These are phyloP conservation scores for Phialophora chinensis DNA, from an alignment of 2,329 filamentous ascomycete genomes.

Conservation along the genomic window DNA sequence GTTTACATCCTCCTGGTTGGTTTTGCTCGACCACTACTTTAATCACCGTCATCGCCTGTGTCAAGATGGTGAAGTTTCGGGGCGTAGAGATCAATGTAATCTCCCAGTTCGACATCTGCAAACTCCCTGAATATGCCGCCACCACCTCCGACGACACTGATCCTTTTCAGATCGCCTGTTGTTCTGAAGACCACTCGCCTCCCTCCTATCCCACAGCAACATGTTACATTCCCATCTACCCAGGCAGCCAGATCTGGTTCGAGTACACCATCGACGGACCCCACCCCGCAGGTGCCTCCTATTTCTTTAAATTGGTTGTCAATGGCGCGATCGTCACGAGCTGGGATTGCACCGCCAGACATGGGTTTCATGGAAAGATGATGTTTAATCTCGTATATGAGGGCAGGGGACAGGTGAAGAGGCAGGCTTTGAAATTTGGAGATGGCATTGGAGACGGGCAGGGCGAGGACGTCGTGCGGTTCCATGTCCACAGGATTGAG, in stretches of 20 bases:
- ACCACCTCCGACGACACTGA: slow-evolving; percentile 7
- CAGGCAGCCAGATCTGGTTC: slow-evolving; percentile 40
- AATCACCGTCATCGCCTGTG: not conserved
- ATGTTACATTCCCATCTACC: slow-evolving; percentile 37
- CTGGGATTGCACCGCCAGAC: slow-evolving; percentile 38
- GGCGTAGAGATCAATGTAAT: slow-evolving; percentile 38
- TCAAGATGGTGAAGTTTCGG: slow-evolving; percentile 37
- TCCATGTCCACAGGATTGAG: slow-evolving; percentile 37
- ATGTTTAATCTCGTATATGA: slow-evolving; percentile 35
- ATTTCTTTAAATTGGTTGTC: slow-evolving; percentile 39
- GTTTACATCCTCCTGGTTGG: not conserved
- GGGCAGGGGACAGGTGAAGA: slow-evolving; percentile 25
- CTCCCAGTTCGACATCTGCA: slow-evolving; percentile 38
- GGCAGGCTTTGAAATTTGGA: slow-evolving; percentile 33
- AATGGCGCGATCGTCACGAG: slow-evolving; percentile 31
- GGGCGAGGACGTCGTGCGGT: slow-evolving; percentile 35
- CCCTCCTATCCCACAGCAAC: slow-evolving; percentile 26
- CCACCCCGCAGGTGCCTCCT: slow-evolving; percentile 36
- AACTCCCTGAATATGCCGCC: slow-evolving; percentile 35
- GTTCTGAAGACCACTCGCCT: not conserved
- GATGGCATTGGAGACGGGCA: slow-evolving; percentile 23
- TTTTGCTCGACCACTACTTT: not conserved
- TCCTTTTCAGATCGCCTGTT: slow-evolving; percentile 14
- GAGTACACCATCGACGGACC: slow-evolving; percentile 40
- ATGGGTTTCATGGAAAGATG: slow-evolving; percentile 39